phyloP scores from a whole-genome alignment of 129 eudicot species.

The Cynara cardunculus region DNA sequence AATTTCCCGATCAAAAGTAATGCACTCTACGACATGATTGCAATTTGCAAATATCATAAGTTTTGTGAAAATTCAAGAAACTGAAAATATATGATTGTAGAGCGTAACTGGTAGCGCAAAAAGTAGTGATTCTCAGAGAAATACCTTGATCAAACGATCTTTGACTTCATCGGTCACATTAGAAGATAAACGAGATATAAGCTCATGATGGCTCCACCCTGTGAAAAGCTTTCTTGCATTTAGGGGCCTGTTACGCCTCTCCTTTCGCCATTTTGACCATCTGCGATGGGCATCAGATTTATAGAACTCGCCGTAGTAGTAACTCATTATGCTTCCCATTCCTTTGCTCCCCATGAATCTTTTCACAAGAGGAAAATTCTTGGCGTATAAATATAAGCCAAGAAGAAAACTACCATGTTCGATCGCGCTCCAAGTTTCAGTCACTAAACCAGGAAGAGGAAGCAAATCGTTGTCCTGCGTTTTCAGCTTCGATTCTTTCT shows the following conservation, averaged over 20 bases:
- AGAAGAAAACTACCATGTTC: constrained; percentile 37
- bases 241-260: constrained; percentile 17
- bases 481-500: too few species aligned
- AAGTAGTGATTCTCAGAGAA: neutral
- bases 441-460: constrained; percentile 21
- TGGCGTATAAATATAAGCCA: constrained; percentile 35
- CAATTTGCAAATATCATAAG: neutral
- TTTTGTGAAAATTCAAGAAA: neutral
- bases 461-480: neutral
- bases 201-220: constrained; percentile 34
- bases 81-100: neutral
- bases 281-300: constrained; percentile 16
- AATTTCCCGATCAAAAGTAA: too few species aligned
- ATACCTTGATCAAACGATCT: constrained; percentile 29
- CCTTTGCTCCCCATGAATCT: constrained; percentile 29
- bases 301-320: constrained; percentile 34
- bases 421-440: constrained; percentile 30
- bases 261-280: constrained; percentile 38
- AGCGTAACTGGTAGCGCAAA: neutral
- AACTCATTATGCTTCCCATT: constrained; percentile 19
- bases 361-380: constrained; percentile 29
- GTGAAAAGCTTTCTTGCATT: constrained; percentile 33
- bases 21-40: neutral
- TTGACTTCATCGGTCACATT: constrained; percentile 27
- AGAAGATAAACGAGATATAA: constrained; percentile 26